These are phyloP conservation scores for Cyberlindnera mycetangii DNA, from an alignment of 805 yeast species.

Conservation along the genomic window DNA sequence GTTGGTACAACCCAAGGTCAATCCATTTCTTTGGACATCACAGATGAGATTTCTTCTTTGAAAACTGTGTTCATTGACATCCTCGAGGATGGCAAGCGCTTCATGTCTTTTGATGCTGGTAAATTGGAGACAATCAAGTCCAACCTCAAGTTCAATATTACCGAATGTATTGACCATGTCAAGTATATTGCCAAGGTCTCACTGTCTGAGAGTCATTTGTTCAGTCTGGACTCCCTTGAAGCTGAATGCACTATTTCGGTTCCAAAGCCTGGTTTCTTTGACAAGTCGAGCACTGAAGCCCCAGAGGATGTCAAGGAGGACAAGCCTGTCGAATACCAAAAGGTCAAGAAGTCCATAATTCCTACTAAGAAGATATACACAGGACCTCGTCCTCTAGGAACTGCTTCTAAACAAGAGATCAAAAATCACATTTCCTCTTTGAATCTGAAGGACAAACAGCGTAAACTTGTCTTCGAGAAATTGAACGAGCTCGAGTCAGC, in stretches of 20 bases:
- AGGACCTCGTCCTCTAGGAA: slow-evolving; percentile 47
- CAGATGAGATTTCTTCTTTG: slow-evolving; percentile 26
- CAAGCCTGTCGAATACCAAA: slow-evolving; percentile 17
- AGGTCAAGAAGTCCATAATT: slow-evolving; percentile 23
- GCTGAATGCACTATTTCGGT: slow-evolving; percentile 44
- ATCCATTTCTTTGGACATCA: slow-evolving; percentile 35
- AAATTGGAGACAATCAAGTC: slow-evolving; percentile 10
- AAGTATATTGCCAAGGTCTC: slow-evolving; percentile 40
- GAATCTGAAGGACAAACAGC: slow-evolving; percentile 52
- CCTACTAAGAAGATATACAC: slow-evolving; percentile 32
- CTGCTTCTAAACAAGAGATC: slow-evolving; percentile 44
- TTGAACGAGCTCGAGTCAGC: slow-evolving; percentile 69
- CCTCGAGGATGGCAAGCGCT: slow-evolving; percentile 28
- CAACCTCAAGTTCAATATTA: slow-evolving; percentile 32
- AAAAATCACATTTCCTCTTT: slow-evolving; percentile 47
- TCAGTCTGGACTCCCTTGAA: slow-evolving; percentile 42
- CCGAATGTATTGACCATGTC: slow-evolving; percentile 38
- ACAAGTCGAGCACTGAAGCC: slow-evolving; percentile 12
- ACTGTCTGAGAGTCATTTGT: slow-evolving; percentile 48
- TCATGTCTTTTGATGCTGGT: slow-evolving; percentile 24
- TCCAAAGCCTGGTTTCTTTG: slow-evolving; percentile 18
- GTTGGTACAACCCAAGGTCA: slow-evolving; percentile 41
- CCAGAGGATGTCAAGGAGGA: slow-evolving; percentile 10
- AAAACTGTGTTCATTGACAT: slow-evolving; percentile 36
- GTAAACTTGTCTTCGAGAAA: slow-evolving; percentile 51